phyloP scores from a whole-genome alignment of 306 rosid genomes.

The Casuarina equisetifolia region DNA sequence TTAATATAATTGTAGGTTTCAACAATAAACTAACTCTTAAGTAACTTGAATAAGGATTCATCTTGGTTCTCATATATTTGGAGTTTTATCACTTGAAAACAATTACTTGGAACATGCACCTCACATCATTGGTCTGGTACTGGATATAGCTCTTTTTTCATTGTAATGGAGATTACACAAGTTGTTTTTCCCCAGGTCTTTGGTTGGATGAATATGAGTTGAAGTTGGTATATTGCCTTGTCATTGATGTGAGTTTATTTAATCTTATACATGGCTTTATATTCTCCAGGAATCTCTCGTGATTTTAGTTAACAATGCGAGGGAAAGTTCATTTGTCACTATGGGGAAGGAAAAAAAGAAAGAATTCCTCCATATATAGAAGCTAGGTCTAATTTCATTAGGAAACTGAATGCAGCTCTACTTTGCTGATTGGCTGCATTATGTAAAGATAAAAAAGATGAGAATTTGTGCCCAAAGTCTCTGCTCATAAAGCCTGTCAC shows the following conservation, averaged over 20 bases:
- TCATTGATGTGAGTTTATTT: not conserved
- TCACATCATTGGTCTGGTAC: too few species aligned
- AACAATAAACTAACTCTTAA: not conserved
- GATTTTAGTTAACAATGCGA: not conserved
- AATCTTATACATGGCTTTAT: not conserved
- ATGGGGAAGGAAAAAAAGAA: not conserved
- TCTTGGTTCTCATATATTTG: not conserved
- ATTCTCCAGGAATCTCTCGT: not conserved
- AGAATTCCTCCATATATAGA: not conserved
- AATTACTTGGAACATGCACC: too few species aligned
- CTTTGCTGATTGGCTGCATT: not conserved
- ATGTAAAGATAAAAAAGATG: slow-evolving; percentile 1
- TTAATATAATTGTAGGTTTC: too few species aligned
- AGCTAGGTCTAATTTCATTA: not conserved
- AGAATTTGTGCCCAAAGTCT: not conserved
- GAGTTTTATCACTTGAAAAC: not conserved
- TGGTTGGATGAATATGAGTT: not conserved
- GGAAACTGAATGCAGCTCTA: not conserved
- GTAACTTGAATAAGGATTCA: not conserved
- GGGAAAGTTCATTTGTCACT: not conserved
- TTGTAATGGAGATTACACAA: not conserved
- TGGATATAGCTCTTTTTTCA: too few species aligned
- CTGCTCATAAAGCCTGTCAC: not conserved
- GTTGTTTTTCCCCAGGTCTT: not conserved
- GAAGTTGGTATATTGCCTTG: not conserved